Base-by-base conservation (phyloP, 1,284 basidiomycete genomes). In the Hymenochaete sp. region DNA sequence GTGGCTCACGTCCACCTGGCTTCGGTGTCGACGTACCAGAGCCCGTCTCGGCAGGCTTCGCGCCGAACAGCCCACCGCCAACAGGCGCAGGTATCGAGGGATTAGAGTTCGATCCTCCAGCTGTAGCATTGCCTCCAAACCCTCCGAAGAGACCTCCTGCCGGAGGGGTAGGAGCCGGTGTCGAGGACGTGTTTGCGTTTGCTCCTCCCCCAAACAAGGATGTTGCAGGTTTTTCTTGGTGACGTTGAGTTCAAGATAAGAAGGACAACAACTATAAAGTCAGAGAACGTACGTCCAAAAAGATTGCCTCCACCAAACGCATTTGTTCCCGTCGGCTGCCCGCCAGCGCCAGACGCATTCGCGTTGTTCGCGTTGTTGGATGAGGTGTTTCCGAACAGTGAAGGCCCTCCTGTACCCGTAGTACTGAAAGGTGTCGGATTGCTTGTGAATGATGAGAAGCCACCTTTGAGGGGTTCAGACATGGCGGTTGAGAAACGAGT, bases 391-490 rank as follows among this genome's bases (percentile, higher is more conserved):
- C n/a, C n/a, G n/a, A n/a, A n/a, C n/a, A n/a, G n/a, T n/a, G n/a
- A n/a, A n/a, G n/a, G n/a, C n/a, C 29, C 31, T 10, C 29, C 37
- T 2, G 41, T 24, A 13, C 44, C 40, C 40, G 35, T 16, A 16
- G 41, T 33, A 31, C 40, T 43, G 44, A 45, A 42, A 9, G 38
- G 9, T 3, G n/a, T 46, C n/a, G n/a, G n/a, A 5, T 11, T 14
- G n/a, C 16, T 28, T 24, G 48, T 28, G 25, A 51, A 51, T 10
- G 40, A 38, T 16, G 32, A 19, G 22, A 51, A 51, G 10, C 49
- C 45, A 21, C 45, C 45, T 32, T 47, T 47, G 37, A 51, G 42
- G 28, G 45, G 33, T 40, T 47, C 45, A 22, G 49, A 43, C 49
- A 51, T 51, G 13, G 14, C n/a, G 24, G 7, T 10, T 4, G n/a